Evolutionary conservation across 805 yeast genomes (phyloP), one percentile per base, ranked within the genome.

Genomic region (Wickerhamomyces canadensis): DNA sequence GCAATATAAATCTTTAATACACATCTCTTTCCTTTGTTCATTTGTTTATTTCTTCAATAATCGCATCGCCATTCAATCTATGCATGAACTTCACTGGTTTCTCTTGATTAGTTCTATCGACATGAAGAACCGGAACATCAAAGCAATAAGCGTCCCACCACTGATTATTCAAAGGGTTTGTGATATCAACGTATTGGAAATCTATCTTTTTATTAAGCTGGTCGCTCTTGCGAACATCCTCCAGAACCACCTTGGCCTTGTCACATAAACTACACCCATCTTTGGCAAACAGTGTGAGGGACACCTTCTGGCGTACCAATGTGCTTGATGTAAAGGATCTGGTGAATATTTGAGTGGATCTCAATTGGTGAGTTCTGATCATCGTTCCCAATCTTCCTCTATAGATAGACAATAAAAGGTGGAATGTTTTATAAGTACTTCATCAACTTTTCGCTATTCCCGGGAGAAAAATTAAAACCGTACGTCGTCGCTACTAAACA

Each of bases 121-220:
- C 65, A 54, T 84, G 89, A 29, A 84, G 52, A 0, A 84, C 94
- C 0, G 94, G 94, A 6, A 84, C 81, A 52, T 84, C 94, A 54
- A 77, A 82, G 48, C 88, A 76, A 47, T 83, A 84, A 42, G 69
- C 66, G 35, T 81, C 84, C 68, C 78, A 81, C 80, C 86, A 82
- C 33, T 68, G 63, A 33, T 71, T 63, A 50, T 83, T 79, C 36
- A 71, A 70, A 0, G 77, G 76, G 19, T 68, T 63, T 55, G 73
- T 73, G 23, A 84, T 83, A 52, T 84, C 84, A 4, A 80, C 61
- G 11, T 65, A 59, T 4, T 60, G 55, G 36, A 76, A 53, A 7
- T 60, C 46, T 3, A 70, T 46, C 13, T 54, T 50, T 4, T 54
- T 47, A 25, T 48, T 43, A 15, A 54, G 41, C n/a, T 43, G 38